These are phyloP conservation scores for Flaveria linearis DNA, from an alignment of 129 eudicot species.

Conservation along the genomic window DNA sequence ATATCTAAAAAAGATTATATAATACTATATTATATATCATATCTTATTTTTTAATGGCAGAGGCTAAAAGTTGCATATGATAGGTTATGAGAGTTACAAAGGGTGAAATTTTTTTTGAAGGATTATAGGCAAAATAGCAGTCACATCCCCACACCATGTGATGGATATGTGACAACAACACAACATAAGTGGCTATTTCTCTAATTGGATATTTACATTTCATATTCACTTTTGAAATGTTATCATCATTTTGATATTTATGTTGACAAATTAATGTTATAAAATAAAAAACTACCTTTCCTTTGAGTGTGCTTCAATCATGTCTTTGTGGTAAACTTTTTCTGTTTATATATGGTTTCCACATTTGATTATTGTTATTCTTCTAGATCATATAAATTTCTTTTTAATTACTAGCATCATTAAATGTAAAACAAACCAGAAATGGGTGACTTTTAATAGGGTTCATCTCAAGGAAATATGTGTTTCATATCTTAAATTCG, in stretches of 20 bases:
- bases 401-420: background rate
- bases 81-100: slow-evolving; percentile 21
- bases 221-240: slow-evolving; percentile 4
- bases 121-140: slow-evolving; percentile 15
- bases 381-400: background rate
- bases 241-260: slow-evolving; percentile 7
- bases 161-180: slow-evolving; percentile 44
- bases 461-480: background rate
- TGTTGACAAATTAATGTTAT: background rate
- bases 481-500: background rate
- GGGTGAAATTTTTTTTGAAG: slow-evolving; percentile 5
- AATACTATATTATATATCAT: too few relatives aligned
- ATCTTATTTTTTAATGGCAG: too few relatives aligned
- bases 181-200: slow-evolving; percentile 38
- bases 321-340: background rate
- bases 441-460: background rate
- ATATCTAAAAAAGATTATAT: too few relatives aligned
- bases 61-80: slow-evolving; percentile 14
- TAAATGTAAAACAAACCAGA: background rate
- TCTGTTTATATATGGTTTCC: background rate
- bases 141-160: slow-evolving; percentile 43
- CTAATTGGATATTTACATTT: slow-evolving; percentile 17
- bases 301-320: background rate
- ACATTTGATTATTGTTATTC: background rate
- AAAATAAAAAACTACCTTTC: background rate